Evolutionary conservation across 495 filamentous ascomycete genomes (phyloP).

Genomic region (Aspergillus nanangensis): DNA sequence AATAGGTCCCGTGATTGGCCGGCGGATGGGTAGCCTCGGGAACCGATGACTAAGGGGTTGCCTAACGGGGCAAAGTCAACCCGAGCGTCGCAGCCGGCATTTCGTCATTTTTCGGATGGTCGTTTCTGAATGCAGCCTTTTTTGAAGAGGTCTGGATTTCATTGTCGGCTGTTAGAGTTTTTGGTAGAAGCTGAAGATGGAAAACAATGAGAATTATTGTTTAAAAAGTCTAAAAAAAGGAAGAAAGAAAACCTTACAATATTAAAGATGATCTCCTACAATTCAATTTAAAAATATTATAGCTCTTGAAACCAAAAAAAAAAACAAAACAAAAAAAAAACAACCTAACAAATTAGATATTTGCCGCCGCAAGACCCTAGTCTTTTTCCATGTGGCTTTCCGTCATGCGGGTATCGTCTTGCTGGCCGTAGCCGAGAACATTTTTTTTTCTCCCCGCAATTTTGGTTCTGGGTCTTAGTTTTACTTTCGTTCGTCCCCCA

Average conservation of each 20-base stretch:
- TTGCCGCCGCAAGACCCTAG: too few species aligned
- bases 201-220: too few species aligned
- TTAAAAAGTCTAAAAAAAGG: too few species aligned
- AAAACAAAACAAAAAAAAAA: too few species aligned
- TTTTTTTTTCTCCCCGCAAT: conserved; percentile 19
- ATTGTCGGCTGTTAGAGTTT: too few species aligned
- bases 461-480: conserved; percentile 6
- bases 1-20: conserved; percentile 29
- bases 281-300: too few species aligned
- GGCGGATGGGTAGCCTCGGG: conserved; percentile 22
- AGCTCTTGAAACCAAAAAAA: too few species aligned
- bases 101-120: conserved; percentile 24
- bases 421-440: conserved; percentile 11
- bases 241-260: too few species aligned
- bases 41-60: conserved; percentile 12
- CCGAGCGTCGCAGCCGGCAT: conserved; percentile 19
- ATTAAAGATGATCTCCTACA: too few species aligned
- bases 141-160: neutral
- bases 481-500: neutral
- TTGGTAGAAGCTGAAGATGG: too few species aligned
- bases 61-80: conserved; percentile 14
- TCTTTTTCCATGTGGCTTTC: conserved; percentile 3
- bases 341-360: too few species aligned
- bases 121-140: neutral
- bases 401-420: conserved; percentile 12